These are phyloP conservation scores for Knufia fluminis DNA, from an alignment of 2,329 filamentous ascomycete genomes.

Conservation along the genomic window DNA sequence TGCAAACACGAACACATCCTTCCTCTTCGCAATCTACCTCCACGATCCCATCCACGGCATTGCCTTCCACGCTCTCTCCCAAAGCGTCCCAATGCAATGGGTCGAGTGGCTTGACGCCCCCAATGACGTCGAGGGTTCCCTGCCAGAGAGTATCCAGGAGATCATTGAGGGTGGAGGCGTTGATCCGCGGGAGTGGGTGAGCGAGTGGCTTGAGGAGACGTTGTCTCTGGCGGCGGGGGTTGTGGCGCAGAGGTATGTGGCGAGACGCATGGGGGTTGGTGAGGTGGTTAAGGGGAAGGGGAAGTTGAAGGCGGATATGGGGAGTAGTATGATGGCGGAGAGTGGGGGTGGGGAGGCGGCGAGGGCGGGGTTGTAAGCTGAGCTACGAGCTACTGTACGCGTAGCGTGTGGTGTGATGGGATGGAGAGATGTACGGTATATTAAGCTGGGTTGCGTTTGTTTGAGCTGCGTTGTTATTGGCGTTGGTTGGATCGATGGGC, in stretches of 20 bases:
- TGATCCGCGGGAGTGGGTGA: conserved; percentile 92
- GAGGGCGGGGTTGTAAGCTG: conserved; percentile 48
- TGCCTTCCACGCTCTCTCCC: conserved; percentile 72
- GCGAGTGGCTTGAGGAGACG: conserved; percentile 91
- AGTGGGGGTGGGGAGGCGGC: conserved; percentile 53
- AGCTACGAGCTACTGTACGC: too few relatives aligned
- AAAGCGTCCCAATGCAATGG: conserved; percentile 77
- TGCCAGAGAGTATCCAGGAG: conserved; percentile 77
- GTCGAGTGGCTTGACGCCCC: conserved; percentile 81
- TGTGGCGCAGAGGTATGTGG: conserved; percentile 90
- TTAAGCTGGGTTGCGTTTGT: too few relatives aligned
- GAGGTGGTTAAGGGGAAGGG: conserved; percentile 58
- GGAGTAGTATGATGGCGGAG: conserved; percentile 46
- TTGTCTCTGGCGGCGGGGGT: conserved; percentile 70
- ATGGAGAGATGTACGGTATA: too few relatives aligned
- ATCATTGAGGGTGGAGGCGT: conserved; percentile 68
- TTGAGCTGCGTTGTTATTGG: too few relatives aligned
- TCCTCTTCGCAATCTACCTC: conserved; percentile 70
- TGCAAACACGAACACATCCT: conserved; percentile 46
- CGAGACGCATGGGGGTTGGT: conserved; percentile 88
- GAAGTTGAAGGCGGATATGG: conserved; percentile 40
- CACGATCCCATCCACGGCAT: conserved; percentile 86
- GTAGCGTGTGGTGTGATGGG: too few relatives aligned
- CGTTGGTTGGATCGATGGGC: too few relatives aligned
- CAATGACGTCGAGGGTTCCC: conserved; percentile 33